phyloP scores from a whole-genome alignment of 2,329 filamentous ascomycete genomes.

The Apiospora sp. region DNA sequence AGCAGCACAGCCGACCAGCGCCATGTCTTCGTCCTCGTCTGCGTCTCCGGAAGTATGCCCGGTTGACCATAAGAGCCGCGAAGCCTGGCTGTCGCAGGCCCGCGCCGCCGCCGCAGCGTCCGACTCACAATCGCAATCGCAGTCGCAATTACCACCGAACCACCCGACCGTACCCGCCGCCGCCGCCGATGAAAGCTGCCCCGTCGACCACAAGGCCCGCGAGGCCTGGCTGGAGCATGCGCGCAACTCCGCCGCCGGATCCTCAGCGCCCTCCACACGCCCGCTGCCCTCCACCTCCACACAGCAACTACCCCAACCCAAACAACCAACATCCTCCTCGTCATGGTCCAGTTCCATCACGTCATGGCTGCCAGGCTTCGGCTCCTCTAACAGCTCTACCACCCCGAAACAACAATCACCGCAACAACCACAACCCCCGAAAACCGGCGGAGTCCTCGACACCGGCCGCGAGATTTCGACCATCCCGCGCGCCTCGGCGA shows the following conservation, averaged over 20 bases:
- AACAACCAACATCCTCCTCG: background rate
- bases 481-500: conserved; percentile 54
- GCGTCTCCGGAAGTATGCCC: conserved; percentile 67
- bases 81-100: conserved; percentile 82
- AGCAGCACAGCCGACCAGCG: background rate
- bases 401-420: background rate
- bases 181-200: conserved; percentile 57
- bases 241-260: conserved; percentile 52
- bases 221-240: conserved; percentile 66
- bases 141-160: conserved; percentile 34
- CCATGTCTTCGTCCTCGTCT: background rate
- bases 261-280: conserved; percentile 44
- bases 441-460: conserved; percentile 45
- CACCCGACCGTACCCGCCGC: conserved; percentile 32
- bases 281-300: conserved; percentile 6
- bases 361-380: conserved; percentile 31
- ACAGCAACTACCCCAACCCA: conserved; percentile 28
- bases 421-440: conserved; percentile 14
- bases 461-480: conserved; percentile 64
- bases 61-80: conserved; percentile 88
- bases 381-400: background rate
- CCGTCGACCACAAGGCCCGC: conserved; percentile 74
- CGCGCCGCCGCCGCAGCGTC: conserved; percentile 54
- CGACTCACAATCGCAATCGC: conserved; percentile 41
- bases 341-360: conserved; percentile 35